Evolutionary conservation across 2,329 filamentous ascomycete genomes (phyloP), one percentile per base, ranked within the genome.

Genomic region (Ustilaginoidea virens): DNA sequence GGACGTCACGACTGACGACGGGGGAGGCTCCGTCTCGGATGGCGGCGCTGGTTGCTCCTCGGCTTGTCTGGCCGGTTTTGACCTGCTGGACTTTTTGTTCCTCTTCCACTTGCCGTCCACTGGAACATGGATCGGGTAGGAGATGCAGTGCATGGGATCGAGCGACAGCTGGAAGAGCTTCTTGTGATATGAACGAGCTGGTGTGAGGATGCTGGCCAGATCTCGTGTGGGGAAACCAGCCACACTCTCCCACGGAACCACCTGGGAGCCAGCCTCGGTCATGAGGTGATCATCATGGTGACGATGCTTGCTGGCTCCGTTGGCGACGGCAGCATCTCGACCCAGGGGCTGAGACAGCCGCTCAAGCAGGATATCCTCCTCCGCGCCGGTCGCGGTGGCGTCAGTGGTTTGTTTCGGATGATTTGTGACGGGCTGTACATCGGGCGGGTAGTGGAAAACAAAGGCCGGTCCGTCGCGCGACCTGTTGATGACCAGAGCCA

Each of bases 381-480:
- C 55, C 11, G 23, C 27, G 20, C 19, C 30, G 13, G n/a, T 14
- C 4, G 28, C 9, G 20, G n/a, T 14, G 4, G 28, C 9, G 20
- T 48, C 54, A 9, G 51, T 46, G 11, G 49, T 36, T 11, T 17
- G 24, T 16, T 44, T 46, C 5, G 48, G 39, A n/a, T 49, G 47
- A 17, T 52, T 50, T 11, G 51, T 39, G 43, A 37, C 48, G 27
- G 45, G 51, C 35, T 51, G 47, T 24, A 69, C 60, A 26, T 58
- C 50, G n/a, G 74, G 66, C n/a, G 83, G 83, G 45, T 90, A 90
- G 52, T 92, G 81, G 52, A 86, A 92, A 43, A 90, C 78, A 43
- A 90, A 78, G 38, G 74, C 72, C 17, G 83, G 80, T 11, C 83
- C 82, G 41, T 81, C 78, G 39, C 78, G 73, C 19, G 79, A 80